These are phyloP conservation scores for Podospora anserina DNA, from an alignment of 495 filamentous ascomycete species.

Conservation along the genomic window DNA sequence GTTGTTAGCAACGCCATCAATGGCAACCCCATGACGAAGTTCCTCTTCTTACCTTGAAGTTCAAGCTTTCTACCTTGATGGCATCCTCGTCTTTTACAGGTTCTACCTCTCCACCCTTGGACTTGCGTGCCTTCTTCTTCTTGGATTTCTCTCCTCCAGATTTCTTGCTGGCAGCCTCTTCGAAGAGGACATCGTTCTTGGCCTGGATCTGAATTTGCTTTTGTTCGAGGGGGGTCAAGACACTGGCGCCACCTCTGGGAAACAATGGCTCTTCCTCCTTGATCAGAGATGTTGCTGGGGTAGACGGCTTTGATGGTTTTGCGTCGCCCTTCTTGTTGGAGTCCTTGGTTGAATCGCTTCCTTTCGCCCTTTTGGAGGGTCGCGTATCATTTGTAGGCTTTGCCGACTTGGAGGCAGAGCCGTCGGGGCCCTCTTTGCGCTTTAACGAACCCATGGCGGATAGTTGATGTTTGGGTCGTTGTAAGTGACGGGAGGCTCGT, in stretches of 20 bases:
- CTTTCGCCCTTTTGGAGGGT: conserved; percentile 44
- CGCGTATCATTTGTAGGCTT: conserved; percentile 33
- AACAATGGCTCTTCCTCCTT: conserved; percentile 84
- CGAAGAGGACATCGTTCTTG: conserved; percentile 87
- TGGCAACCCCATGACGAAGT: background rate
- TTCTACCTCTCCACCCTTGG: conserved; percentile 42
- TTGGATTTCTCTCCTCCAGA: conserved; percentile 35
- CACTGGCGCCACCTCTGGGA: conserved; percentile 85
- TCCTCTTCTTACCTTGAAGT: conserved; percentile 68
- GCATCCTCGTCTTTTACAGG: conserved; percentile 50
- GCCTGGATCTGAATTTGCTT: conserved; percentile 96
- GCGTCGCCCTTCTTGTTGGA: conserved; percentile 21
- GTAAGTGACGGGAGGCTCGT: conserved; percentile 15
- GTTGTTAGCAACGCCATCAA: conserved; percentile 37
- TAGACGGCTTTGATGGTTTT: conserved; percentile 27
- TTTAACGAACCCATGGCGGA: conserved; percentile 45
- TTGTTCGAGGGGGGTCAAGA: conserved; percentile 88
- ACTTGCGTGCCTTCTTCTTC: conserved; percentile 58
- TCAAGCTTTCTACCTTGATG: conserved; percentile 79
- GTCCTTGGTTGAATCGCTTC: conserved; percentile 35
- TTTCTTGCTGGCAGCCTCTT: conserved; percentile 58
- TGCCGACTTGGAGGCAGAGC: conserved; percentile 38
- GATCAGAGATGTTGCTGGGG: conserved; percentile 31
- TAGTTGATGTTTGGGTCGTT: conserved; percentile 22
- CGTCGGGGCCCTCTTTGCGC: conserved; percentile 47